These are phyloP conservation scores for Zygnema circumcarinatum DNA, from an alignment of 139 green algal species.

Conservation along the genomic window DNA sequence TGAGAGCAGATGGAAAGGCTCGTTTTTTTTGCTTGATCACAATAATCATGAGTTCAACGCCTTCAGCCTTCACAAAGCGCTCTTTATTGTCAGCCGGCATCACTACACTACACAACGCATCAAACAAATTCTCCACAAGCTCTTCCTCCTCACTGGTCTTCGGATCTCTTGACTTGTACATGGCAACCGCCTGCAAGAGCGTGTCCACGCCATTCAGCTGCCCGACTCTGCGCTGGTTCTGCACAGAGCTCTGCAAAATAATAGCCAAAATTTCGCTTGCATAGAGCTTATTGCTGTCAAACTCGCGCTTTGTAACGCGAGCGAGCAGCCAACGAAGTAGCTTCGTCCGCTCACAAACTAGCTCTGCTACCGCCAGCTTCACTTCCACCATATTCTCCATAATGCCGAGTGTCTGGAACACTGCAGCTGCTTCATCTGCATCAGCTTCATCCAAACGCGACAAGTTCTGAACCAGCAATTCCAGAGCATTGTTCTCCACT, in stretches of 20 bases:
- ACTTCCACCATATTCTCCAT: slow-evolving; percentile 91
- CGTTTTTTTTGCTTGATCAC: slow-evolving; percentile 79
- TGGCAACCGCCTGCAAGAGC: slow-evolving; percentile 73
- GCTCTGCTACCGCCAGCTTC: slow-evolving; percentile 63
- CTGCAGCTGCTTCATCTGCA: slow-evolving; percentile 75
- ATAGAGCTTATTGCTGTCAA: slow-evolving; percentile 84
- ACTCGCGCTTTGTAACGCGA: slow-evolving; percentile 67
- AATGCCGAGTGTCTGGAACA: slow-evolving; percentile 79
- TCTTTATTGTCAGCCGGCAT: slow-evolving; percentile 72
- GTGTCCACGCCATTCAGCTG: slow-evolving; percentile 80
- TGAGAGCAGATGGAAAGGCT: slow-evolving; percentile 76
- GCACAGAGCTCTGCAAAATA: slow-evolving; percentile 71
- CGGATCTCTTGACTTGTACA: slow-evolving; percentile 73
- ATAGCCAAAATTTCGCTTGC: slow-evolving; percentile 89
- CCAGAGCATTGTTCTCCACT: slow-evolving; percentile 73
- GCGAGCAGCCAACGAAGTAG: slow-evolving; percentile 88
- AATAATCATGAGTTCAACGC: slow-evolving; percentile 93
- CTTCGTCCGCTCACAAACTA: slow-evolving; percentile 66
- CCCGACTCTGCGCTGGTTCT: slow-evolving; percentile 76
- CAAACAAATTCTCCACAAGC: slow-evolving; percentile 88
- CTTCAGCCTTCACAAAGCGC: slow-evolving; percentile 76
- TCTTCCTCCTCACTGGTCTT: slow-evolving; percentile 62
- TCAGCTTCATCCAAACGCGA: slow-evolving; percentile 68
- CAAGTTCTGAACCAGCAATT: slow-evolving; percentile 71
- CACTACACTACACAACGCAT: slow-evolving; percentile 80